Conservation (phyloP, 768 basidiomycete species). For the Suillus alpinus region DNA sequence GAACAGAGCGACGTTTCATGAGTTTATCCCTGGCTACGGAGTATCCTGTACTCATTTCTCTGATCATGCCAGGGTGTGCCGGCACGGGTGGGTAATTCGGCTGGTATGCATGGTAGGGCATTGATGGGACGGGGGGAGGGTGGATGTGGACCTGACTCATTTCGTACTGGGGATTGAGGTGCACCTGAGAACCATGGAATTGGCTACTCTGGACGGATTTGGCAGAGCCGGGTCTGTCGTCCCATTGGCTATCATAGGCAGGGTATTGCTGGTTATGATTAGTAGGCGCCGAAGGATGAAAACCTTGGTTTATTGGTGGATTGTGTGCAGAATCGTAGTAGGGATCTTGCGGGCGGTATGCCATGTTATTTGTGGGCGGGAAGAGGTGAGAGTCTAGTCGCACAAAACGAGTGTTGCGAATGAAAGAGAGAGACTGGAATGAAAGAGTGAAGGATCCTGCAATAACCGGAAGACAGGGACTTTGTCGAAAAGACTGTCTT, state of each 20-base stretch:
- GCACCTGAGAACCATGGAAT: conserved; percentile 66
- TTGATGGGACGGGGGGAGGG: conserved; percentile 52
- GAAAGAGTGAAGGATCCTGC: conserved; percentile 15
- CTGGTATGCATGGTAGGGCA: conserved; percentile 42
- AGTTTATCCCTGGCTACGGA: conserved; percentile 72
- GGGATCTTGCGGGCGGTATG: conserved; percentile 53
- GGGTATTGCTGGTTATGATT: conserved; percentile 38
- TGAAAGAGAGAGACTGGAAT: conserved; percentile 1
- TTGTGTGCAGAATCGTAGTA: conserved; percentile 32
- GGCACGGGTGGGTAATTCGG: conserved; percentile 62
- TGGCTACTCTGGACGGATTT: conserved; percentile 62
- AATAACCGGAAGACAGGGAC: not conserved
- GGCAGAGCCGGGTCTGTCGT: conserved; percentile 39
- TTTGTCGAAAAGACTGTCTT: conserved; percentile 7
- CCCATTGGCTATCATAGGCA: conserved; percentile 46
- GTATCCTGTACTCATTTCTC: conserved; percentile 54
- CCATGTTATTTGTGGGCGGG: conserved; percentile 35
- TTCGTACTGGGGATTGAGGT: conserved; percentile 63
- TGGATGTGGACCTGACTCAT: conserved; percentile 45
- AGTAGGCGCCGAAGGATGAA: conserved; percentile 28
- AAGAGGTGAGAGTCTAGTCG: not conserved
- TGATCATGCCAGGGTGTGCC: conserved; percentile 45
- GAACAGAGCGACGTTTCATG: conserved; percentile 76
- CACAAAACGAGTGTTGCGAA: not conserved
- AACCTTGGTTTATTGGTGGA: conserved; percentile 33